These are phyloP conservation scores for Lepidium sativum DNA, from an alignment of 345 rosid genomes.

Conservation along the genomic window DNA sequence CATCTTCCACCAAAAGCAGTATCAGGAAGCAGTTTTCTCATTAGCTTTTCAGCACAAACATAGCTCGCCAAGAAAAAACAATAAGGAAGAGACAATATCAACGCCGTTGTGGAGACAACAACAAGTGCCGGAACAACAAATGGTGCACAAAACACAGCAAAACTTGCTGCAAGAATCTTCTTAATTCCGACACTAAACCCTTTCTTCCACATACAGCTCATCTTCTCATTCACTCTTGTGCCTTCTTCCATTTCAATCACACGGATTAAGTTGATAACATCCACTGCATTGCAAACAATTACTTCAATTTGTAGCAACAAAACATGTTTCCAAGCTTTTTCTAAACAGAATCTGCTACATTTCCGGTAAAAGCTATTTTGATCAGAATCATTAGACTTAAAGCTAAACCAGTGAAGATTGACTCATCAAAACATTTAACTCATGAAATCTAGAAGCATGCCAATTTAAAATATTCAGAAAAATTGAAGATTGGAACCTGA, in stretches of 20 bases:
- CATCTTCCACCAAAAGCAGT: constrained; percentile 19
- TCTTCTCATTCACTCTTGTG: constrained; percentile 7
- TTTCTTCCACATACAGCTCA: constrained; percentile 44
- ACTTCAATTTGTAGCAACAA: not conserved
- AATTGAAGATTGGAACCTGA: constrained; percentile 3
- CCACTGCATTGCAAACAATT: not conserved
- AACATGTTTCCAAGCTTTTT: not conserved
- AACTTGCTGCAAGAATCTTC: constrained; percentile 47
- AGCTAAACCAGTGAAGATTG: not conserved
- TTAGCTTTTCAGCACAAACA: constrained; percentile 60
- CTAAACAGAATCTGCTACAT: not conserved
- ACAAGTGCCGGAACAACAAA: constrained; percentile 59
- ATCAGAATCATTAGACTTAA: not conserved
- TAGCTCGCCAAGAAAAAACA: constrained; percentile 55
- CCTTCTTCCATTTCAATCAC: not conserved
- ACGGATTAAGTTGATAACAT: not conserved
- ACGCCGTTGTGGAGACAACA: constrained; percentile 45
- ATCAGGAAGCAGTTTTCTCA: constrained; percentile 56
- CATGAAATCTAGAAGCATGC: not conserved
- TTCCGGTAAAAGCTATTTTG: not conserved
- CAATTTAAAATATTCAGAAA: not conserved
- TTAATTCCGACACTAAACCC: constrained; percentile 39
- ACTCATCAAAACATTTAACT: not conserved
- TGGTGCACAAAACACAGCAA: constrained; percentile 50
- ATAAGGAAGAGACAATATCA: constrained; percentile 53